Conservation (phyloP, 768 basidiomycete genomes). For the Boletus subparvulus region DNA sequence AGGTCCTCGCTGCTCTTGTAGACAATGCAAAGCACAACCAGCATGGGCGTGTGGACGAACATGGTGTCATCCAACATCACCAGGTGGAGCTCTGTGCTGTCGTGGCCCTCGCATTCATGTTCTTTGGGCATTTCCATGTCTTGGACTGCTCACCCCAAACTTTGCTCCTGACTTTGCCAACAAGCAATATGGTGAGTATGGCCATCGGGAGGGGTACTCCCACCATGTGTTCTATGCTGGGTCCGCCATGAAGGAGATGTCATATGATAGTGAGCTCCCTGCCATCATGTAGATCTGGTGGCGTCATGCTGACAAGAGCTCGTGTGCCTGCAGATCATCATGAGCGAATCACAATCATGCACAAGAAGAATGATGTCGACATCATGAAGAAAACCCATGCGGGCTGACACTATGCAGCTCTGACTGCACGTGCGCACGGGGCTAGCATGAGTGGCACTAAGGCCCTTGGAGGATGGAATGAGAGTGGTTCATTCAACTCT, state of each 20-base stretch:
- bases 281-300: not conserved
- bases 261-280: slow-evolving; percentile 22
- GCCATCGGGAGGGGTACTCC: slow-evolving; percentile 31
- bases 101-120: slow-evolving; percentile 25
- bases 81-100: slow-evolving; percentile 32
- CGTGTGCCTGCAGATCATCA: slow-evolving; percentile 17
- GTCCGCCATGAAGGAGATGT: slow-evolving; percentile 18
- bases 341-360: slow-evolving; percentile 24
- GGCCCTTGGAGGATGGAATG: not conserved
- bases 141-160: slow-evolving; percentile 12
- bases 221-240: slow-evolving; percentile 24
- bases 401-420: slow-evolving; percentile 28
- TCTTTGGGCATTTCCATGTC: slow-evolving; percentile 35
- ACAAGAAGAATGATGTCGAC: slow-evolving; percentile 21
- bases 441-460: slow-evolving; percentile 27
- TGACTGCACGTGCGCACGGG: slow-evolving; percentile 30
- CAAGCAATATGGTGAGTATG: slow-evolving; percentile 24
- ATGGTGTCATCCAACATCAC: slow-evolving; percentile 29
- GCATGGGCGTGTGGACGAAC: slow-evolving; percentile 32
- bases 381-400: slow-evolving; percentile 28
- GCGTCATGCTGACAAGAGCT: not conserved
- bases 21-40: slow-evolving; percentile 36
- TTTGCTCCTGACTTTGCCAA: slow-evolving; percentile 32
- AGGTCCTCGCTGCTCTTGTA: slow-evolving; percentile 31
- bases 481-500: not conserved